Percentiles rank a stretch among this genome's conserved stretches.
Evolutionary conservation across 257 asterid species (phyloP).

Genomic region (Solanum peruvianum): DNA sequence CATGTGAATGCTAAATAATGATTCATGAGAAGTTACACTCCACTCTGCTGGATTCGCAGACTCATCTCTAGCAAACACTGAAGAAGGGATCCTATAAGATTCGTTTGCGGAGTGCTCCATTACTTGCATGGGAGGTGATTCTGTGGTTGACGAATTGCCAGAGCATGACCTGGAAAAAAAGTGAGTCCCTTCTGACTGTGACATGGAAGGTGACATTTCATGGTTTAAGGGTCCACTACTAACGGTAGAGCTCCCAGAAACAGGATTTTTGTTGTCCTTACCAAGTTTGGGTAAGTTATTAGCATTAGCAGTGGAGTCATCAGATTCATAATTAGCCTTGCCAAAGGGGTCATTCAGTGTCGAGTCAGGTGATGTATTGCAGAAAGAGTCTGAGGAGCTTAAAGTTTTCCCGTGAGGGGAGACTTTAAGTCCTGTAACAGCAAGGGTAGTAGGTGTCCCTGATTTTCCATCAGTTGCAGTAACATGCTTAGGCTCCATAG

Average conservation of each 20-base stretch:
- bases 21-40: background rate
- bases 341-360: background rate
- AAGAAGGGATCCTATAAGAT: conserved; percentile 1
- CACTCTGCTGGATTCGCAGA: background rate
- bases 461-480: background rate
- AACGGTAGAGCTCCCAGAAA: background rate
- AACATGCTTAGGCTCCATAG: background rate
- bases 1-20: conserved; percentile 1
- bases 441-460: background rate
- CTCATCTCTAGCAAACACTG: background rate
- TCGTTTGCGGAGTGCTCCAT: background rate
- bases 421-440: background rate
- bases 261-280: background rate
- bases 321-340: background rate
- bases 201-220: background rate
- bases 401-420: background rate
- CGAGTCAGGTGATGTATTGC: background rate
- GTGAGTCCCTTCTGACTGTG: background rate
- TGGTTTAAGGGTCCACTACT: background rate
- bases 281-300: background rate
- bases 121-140: conserved; percentile 1
- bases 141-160: background rate
- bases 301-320: background rate
- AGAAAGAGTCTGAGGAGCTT: background rate
- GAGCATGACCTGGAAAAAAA: background rate